A percentile compares a stretch with the other conserved stretches of the same genome.
Conservation (phyloP, 2,329 filamentous ascomycete species). For the Fonsecaea pedrosoi region DNA sequence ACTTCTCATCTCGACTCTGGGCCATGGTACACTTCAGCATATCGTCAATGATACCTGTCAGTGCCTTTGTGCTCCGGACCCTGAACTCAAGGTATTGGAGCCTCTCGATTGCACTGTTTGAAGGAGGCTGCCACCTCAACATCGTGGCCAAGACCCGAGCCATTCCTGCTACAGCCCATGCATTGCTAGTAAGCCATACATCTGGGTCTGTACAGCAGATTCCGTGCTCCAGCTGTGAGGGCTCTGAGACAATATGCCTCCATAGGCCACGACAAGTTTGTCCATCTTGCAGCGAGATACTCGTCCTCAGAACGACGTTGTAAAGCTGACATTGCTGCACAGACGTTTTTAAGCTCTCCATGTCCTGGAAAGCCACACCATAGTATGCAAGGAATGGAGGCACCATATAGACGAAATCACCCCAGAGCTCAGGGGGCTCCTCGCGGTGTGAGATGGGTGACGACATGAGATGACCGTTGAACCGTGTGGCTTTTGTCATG, state of each 20-base stretch:
- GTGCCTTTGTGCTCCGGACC: constrained; percentile 39
- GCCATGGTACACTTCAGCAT: constrained; percentile 48
- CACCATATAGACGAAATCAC: constrained; percentile 59
- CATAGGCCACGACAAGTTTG: constrained; percentile 46
- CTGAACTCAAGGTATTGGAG: constrained; percentile 11
- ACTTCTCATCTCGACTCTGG: constrained; percentile 25
- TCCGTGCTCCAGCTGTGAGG: constrained; percentile 47
- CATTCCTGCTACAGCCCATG: constrained; percentile 57
- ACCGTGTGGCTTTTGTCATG: constrained; percentile 50
- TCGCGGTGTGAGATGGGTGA: constrained; percentile 56
- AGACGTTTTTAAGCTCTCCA: constrained; percentile 46
- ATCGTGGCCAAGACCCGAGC: constrained; percentile 54
- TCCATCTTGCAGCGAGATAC: constrained; percentile 29
- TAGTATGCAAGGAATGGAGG: constrained; percentile 59
- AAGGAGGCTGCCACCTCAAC: constrained; percentile 35
- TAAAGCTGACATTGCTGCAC: constrained; percentile 53
- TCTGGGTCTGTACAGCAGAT: constrained; percentile 50
- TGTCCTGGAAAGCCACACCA: constrained; percentile 49
- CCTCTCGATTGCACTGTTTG: constrained; percentile 40
- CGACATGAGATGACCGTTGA: constrained; percentile 46
- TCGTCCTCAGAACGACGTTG: constrained; percentile 48
- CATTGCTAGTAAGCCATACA: constrained; percentile 49
- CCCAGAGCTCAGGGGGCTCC: constrained; percentile 54
- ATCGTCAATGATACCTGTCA: constrained; percentile 46
- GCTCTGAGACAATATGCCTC: constrained; percentile 54